A percentile compares a stretch with the other conserved stretches of the same genome.
Conservation (phyloP, 768 basidiomycete species). For the Mycena floridula region DNA sequence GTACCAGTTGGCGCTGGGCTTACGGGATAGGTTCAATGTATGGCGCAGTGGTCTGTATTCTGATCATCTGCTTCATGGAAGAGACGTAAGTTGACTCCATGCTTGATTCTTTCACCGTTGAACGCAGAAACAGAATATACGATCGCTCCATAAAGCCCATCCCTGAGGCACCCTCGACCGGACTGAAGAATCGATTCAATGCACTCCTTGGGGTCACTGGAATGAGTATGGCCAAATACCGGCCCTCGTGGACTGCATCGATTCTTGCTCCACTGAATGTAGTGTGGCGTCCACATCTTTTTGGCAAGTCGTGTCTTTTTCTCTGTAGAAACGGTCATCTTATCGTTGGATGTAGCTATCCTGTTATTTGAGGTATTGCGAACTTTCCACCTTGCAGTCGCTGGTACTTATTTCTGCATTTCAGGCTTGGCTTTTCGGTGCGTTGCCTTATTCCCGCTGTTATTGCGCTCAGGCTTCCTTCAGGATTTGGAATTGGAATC, state of each 20-base stretch:
- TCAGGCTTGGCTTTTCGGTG: constrained; percentile 30
- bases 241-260: constrained; percentile 43
- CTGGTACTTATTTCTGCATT: neutral
- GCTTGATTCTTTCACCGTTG: neutral
- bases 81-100: constrained; percentile 48
- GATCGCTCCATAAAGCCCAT: constrained; percentile 52
- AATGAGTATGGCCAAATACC: constrained; percentile 47
- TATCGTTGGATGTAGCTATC: too few relatives aligned
- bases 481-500: constrained; percentile 42
- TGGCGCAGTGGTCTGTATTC: constrained; percentile 41
- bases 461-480: too few relatives aligned
- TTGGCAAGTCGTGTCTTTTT: too few relatives aligned
- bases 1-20: constrained; percentile 56
- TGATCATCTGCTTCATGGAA: constrained; percentile 56
- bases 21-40: constrained; percentile 65
- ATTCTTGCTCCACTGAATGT: constrained; percentile 42
- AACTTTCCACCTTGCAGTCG: neutral
- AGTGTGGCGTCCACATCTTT: constrained; percentile 59
- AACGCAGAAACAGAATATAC: constrained; percentile 38
- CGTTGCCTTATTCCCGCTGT: too few relatives aligned
- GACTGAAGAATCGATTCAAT: constrained; percentile 47
- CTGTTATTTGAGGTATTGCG: constrained; percentile 39
- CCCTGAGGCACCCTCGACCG: constrained; percentile 31
- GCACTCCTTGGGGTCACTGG: constrained; percentile 63
- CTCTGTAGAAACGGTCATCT: too few relatives aligned